These are phyloP conservation scores for Aspergillus sp. DNA, from an alignment of 2,329 filamentous ascomycete species.

Conservation along the genomic window DNA sequence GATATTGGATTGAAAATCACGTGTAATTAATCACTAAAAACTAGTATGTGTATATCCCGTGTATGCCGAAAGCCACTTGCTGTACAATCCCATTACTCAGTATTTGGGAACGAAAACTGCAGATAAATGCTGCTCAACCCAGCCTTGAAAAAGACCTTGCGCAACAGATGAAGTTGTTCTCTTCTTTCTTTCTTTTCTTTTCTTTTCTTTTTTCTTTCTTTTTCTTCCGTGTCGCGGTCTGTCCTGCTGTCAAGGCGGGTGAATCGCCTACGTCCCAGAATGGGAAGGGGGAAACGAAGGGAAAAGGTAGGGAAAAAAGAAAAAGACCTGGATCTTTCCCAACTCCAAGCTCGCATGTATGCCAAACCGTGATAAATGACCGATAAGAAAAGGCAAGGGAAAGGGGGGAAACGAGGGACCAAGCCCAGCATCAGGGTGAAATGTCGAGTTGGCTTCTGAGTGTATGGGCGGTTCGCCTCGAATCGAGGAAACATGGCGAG, in stretches of 20 bases:
- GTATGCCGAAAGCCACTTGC: slow-evolving; percentile 5
- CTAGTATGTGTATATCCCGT: slow-evolving; percentile 3
- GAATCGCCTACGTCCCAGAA: slow-evolving; percentile 18
- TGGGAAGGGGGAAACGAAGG: not conserved
- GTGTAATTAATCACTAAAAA: not conserved
- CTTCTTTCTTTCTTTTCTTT: not conserved
- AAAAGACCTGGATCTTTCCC: slow-evolving; percentile 4
- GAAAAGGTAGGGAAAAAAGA: slow-evolving; percentile 3
- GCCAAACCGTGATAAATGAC: slow-evolving; percentile 22
- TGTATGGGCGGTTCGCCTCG: slow-evolving; percentile 7
- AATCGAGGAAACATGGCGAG: slow-evolving; percentile 10
- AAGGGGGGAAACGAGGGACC: slow-evolving; percentile 12
- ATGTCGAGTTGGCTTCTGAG: slow-evolving; percentile 16
- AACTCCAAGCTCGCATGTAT: slow-evolving; percentile 21
- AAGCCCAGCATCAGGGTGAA: slow-evolving; percentile 4
- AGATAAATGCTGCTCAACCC: slow-evolving; percentile 7
- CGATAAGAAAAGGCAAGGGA: slow-evolving; percentile 8
- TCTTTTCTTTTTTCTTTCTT: not conserved
- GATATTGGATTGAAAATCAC: not conserved
- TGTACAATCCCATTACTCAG: slow-evolving; percentile 15
- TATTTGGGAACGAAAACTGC: not conserved
- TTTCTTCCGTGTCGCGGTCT: slow-evolving; percentile 6
- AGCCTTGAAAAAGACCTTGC: slow-evolving; percentile 9
- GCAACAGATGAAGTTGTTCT: not conserved
- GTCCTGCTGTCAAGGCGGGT: slow-evolving; percentile 14